Evolutionary conservation across 1,284 basidiomycete species (phyloP).

Genomic region (Thelephora terrestris): DNA sequence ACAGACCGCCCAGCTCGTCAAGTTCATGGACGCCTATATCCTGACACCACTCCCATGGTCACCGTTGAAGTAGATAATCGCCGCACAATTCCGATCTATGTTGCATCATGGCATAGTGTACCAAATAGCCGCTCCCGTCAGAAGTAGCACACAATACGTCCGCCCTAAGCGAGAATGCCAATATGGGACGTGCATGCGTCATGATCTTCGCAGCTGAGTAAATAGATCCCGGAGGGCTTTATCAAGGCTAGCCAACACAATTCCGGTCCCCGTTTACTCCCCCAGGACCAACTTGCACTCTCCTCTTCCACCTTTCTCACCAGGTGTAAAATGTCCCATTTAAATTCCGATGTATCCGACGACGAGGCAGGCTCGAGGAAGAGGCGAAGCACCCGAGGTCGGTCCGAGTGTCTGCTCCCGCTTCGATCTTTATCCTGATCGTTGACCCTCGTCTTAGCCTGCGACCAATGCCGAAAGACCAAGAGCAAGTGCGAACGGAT

Average conservation of each 20-base stretch:
- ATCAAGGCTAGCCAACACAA: not conserved
- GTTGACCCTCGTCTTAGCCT: constrained; percentile 35
- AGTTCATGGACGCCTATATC: constrained; percentile 71
- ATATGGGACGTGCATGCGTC: no score
- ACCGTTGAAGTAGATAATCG: constrained; percentile 51
- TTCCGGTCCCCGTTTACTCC: not conserved
- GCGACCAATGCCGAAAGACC: constrained; percentile 76
- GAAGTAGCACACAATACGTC: no score
- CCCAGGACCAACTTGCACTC: not conserved
- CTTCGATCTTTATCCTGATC: constrained; percentile 5
- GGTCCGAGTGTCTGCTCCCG: constrained; percentile 5
- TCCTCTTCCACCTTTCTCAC: not conserved
- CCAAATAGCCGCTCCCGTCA: no score
- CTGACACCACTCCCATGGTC: constrained; percentile 68
- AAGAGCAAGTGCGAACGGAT: constrained; percentile 78
- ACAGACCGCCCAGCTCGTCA: constrained; percentile 71
- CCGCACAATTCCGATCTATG: no score
- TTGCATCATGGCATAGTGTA: no score
- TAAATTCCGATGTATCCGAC: not conserved
- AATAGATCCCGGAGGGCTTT: no score
- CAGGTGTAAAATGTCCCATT: not conserved
- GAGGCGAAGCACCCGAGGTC: constrained; percentile 57
- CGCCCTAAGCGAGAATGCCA: no score
- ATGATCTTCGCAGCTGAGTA: no score
- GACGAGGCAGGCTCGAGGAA: not conserved